Conservation (phyloP, 176 grass and related monocot species). For the Triticum monococcum region DNA sequence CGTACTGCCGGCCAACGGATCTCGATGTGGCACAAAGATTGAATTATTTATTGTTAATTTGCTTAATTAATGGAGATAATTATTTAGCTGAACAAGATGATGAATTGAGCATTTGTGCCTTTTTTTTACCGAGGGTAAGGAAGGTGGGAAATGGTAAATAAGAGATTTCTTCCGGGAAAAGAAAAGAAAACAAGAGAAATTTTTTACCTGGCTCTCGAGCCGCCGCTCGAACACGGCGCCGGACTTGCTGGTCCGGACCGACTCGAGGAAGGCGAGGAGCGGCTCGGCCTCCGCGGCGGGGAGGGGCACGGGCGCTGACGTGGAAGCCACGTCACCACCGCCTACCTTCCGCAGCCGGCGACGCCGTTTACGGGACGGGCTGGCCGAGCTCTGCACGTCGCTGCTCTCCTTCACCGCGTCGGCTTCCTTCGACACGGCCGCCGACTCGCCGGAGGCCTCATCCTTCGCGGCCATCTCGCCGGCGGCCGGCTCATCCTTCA, state of each 20-base stretch:
- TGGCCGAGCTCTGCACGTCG: slow-evolving; percentile 85
- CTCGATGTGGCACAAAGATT: background rate
- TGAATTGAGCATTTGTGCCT: background rate
- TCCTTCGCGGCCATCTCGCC: slow-evolving; percentile 21
- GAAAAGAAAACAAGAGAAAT: background rate
- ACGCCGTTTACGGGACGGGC: slow-evolving; percentile 41
- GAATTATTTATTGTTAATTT: background rate
- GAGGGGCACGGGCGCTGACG: slow-evolving; percentile 10
- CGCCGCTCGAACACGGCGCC: slow-evolving; percentile 74
- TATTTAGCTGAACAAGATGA: background rate
- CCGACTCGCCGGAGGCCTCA: slow-evolving; percentile 65
- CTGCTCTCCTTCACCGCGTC: slow-evolving; percentile 64
- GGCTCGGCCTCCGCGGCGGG: slow-evolving; percentile 47
- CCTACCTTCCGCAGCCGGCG: slow-evolving; percentile 30
- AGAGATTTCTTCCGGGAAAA: background rate
- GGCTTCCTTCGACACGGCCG: slow-evolving; percentile 59
- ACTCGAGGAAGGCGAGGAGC: slow-evolving; percentile 62
- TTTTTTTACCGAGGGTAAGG: background rate
- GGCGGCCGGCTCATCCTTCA: background rate
- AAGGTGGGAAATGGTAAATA: background rate
- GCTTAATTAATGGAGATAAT: background rate
- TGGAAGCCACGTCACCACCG: slow-evolving; percentile 24
- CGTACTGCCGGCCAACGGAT: too few relatives aligned
- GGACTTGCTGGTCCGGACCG: slow-evolving; percentile 54
- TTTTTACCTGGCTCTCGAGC: slow-evolving; percentile 79